These are phyloP conservation scores for grape (Vitis vinifera) DNA, from an alignment of 164 flowering plant species.

Conservation along the genomic window ASM3070453v1 NC_081810.1:5193501-5194000, in stretches of 20 bases:
- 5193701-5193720: slow-evolving; percentile 86
- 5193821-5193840: not conserved
- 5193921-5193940: not conserved
- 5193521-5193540: not conserved
- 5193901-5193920: not conserved
- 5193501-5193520: not conserved
- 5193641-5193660: slow-evolving; percentile 56
- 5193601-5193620: not conserved
- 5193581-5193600: not conserved
- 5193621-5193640: not conserved
- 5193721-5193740: slow-evolving; percentile 91
- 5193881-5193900: not conserved
- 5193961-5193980: not conserved
- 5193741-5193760: slow-evolving; percentile 66
- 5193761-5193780: not conserved
- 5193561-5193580: not conserved
- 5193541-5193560: not conserved
- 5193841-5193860: not conserved
- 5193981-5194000: slow-evolving; percentile 42
- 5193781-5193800: not conserved
- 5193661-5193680: slow-evolving; percentile 91
- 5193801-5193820: not conserved
- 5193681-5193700: slow-evolving; percentile 82
- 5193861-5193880: not conserved
- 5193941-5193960: not conserved